Evolutionary conservation across 352 stramenopile species (phyloP), one percentile per base, ranked within the genome.

Genomic region (Phytophthora aleatoria): DNA sequence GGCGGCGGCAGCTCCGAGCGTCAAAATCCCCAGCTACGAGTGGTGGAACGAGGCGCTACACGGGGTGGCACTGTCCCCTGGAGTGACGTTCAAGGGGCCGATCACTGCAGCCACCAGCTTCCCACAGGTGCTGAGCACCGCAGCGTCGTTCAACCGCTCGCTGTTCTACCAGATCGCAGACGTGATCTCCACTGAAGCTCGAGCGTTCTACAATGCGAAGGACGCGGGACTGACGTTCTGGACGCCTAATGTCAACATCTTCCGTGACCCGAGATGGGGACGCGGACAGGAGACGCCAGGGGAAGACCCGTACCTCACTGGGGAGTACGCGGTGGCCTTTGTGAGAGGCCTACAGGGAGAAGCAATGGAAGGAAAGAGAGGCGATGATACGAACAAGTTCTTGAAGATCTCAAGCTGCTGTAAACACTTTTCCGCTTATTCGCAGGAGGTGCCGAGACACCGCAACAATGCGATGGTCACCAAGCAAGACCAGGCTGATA

Each of bases 161-260:
- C 68, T 98, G 2, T 97, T 93, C 57, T 75, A 83, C 41, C 54
- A 62, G 12, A 71, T 97, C n/a, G 94, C 79, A 24, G 59, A 69
- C 36, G 91, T 67, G 3, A 96, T 98, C 54, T 79, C 77, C n/a
- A 93, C 71, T 0, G 91, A 98, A 76, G 85, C 82, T 2, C 62
- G 67, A 30, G 88, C 84, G 0, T 92, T 97, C 31, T 92, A 92
- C 63, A 96, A 96, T 52, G 67, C 56, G 5, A 83, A 74, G 30
- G 74, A 87, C 43, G 72, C 78, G 24, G 92, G 92, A n/a, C 53
- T 98, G 36, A 97, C 88, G 10, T 97, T 87, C 65, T 98, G 88
- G 84, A 90, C 84, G n/a, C 95, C 95, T 24, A 98, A 97, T 45
- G 86, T 98, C 30, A 98, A 98, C 78, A 92, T 98, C 48, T 92